Evolutionary conservation across 164 flowering plant genomes (phyloP).

Genomic region (Aristolochia fimbriata): DNA sequence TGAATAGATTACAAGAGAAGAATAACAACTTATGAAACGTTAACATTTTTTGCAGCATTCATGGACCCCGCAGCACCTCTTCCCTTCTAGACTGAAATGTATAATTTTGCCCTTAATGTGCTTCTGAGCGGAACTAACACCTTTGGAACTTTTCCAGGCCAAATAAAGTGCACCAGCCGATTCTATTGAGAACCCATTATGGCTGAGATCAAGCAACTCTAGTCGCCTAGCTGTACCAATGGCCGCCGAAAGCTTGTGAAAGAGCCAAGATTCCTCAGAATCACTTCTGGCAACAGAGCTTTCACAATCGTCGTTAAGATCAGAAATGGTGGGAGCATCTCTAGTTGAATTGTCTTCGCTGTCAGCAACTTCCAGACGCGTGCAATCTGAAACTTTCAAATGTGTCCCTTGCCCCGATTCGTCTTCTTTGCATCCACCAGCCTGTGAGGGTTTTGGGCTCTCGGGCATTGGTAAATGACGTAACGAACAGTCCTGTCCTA

Average conservation of each 20-base stretch:
- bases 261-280: constrained; percentile 19
- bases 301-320: constrained; percentile 30
- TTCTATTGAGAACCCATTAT: constrained; percentile 50
- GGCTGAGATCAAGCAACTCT: constrained; percentile 56
- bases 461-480: constrained; percentile 8
- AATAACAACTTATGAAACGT: background rate
- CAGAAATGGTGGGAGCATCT: constrained; percentile 24
- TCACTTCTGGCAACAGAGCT: constrained; percentile 25
- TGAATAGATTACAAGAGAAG: background rate
- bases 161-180: constrained; percentile 35
- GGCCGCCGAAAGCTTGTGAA: constrained; percentile 49
- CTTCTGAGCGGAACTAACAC: constrained; percentile 18
- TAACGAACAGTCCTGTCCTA: constrained; percentile 9
- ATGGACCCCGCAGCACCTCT: constrained; percentile 47
- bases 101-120: constrained; percentile 38
- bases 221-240: constrained; percentile 41
- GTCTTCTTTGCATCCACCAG: constrained; percentile 10
- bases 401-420: constrained; percentile 15
- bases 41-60: constrained; percentile 62
- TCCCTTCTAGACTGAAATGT: constrained; percentile 45
- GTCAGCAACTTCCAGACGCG: constrained; percentile 71
- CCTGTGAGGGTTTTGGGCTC: constrained; percentile 13
- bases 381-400: constrained; percentile 18
- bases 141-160: constrained; percentile 50
- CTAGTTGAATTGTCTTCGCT: constrained; percentile 52